These are phyloP conservation scores for Nephelium lappaceum DNA, from an alignment of 345 rosid genomes.

Conservation along the genomic window DNA sequence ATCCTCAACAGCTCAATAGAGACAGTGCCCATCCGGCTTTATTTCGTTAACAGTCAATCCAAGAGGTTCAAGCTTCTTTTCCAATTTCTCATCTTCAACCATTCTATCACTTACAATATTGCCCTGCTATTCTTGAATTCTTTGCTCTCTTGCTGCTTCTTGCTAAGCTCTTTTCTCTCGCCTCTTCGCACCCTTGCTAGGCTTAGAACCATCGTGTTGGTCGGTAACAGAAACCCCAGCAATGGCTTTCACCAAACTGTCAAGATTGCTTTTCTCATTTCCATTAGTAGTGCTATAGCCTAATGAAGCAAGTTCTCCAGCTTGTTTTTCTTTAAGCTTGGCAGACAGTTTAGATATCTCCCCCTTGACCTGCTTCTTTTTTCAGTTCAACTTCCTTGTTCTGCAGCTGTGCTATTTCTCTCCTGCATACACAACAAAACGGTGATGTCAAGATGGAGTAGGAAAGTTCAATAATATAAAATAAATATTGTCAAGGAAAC, in stretches of 20 bases:
- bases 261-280: no score
- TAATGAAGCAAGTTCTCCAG: conserved; percentile 71
- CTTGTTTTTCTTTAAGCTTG: conserved; percentile 72
- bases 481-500: background rate
- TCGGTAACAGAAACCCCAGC: no score
- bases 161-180: conserved; percentile 28
- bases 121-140: conserved; percentile 90
- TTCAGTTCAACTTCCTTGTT: conserved; percentile 83
- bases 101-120: conserved; percentile 62
- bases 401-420: conserved; percentile 74
- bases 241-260: no score
- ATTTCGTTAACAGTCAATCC: no score
- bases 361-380: conserved; percentile 92
- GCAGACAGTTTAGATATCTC: conserved; percentile 68
- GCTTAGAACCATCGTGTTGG: conserved; percentile 50
- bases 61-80: no score
- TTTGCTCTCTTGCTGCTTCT: conserved; percentile 86
- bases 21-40: no score
- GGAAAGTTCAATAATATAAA: background rate
- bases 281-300: conserved; percentile 49
- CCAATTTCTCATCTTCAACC: no score
- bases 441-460: background rate
- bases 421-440: conserved; percentile 40
- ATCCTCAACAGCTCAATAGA: conserved; percentile 85
- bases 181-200: conserved; percentile 78